These are phyloP conservation scores for Perkinsus olseni DNA, from an alignment of 169 alveolate species.

Conservation along the genomic window DNA sequence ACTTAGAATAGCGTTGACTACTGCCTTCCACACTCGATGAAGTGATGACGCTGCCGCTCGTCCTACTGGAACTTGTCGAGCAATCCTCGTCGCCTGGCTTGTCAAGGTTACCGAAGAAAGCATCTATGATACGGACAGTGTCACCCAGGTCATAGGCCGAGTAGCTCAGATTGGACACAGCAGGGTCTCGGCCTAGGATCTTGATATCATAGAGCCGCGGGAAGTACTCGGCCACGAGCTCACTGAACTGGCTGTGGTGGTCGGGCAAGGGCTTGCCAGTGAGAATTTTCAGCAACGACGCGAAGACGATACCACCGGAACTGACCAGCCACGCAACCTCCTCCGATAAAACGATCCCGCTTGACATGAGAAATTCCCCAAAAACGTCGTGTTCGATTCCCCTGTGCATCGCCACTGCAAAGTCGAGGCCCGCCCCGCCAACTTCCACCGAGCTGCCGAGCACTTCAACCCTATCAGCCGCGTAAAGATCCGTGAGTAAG, in stretches of 20 bases:
- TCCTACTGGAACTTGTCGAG: background rate
- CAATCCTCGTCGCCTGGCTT: background rate
- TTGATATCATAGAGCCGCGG: constrained; percentile 64
- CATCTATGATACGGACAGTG: background rate
- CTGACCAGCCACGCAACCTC: constrained; percentile 62
- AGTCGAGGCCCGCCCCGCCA: constrained; percentile 54
- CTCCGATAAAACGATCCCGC: constrained; percentile 59
- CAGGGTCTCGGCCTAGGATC: constrained; percentile 43
- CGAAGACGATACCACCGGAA: constrained; percentile 71
- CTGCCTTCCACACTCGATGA: background rate
- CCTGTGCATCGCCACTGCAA: constrained; percentile 33
- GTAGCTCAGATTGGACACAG: background rate
- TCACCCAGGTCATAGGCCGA: background rate
- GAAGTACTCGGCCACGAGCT: constrained; percentile 39
- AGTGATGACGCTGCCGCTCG: background rate
- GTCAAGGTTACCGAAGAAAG: background rate
- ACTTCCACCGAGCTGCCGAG: constrained; percentile 39
- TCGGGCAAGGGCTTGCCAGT: constrained; percentile 49
- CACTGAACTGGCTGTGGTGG: constrained; percentile 47
- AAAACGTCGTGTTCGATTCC: constrained; percentile 51
- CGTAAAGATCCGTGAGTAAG: constrained; percentile 18
- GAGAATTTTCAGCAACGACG: constrained; percentile 49
- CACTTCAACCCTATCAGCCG: constrained; percentile 42
- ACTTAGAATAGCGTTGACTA: background rate
- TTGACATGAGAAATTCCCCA: constrained; percentile 53